Conservation (phyloP, 2,329 filamentous ascomycete genomes). For the Akanthomyces muscarius region DNA sequence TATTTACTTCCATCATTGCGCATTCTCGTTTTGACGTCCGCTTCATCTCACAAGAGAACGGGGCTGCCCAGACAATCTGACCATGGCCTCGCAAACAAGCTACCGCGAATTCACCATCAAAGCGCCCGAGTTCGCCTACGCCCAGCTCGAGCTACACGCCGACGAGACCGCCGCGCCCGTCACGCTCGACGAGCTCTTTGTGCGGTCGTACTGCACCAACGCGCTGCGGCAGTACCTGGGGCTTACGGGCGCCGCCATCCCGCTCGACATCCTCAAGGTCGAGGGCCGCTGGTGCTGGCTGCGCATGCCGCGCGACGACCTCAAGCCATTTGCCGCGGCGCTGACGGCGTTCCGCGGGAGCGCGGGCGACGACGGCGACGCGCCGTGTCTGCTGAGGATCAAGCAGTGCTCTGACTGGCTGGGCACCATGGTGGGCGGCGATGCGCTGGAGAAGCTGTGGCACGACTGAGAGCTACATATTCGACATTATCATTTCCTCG, state of each 20-base stretch:
- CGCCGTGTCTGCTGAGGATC: slow-evolving; percentile 51
- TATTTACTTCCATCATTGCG: not conserved
- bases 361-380: slow-evolving; percentile 31
- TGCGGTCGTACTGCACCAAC: slow-evolving; percentile 57
- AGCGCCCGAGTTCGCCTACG: slow-evolving; percentile 52
- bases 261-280: slow-evolving; percentile 66
- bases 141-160: slow-evolving; percentile 45
- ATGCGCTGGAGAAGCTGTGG: slow-evolving; percentile 43
- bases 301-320: slow-evolving; percentile 58
- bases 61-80: not conserved
- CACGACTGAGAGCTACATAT: slow-evolving; percentile 19
- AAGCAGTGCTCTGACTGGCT: slow-evolving; percentile 61
- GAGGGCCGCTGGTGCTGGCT: slow-evolving; percentile 57
- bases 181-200: slow-evolving; percentile 57
- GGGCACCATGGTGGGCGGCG: slow-evolving; percentile 52
- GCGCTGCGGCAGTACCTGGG: slow-evolving; percentile 69
- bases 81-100: slow-evolving; percentile 1
- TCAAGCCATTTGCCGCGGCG: slow-evolving; percentile 58
- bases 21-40: not conserved
- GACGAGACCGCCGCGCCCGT: slow-evolving; percentile 27
- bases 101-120: slow-evolving; percentile 42
- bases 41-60: not conserved
- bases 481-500: too few species aligned
- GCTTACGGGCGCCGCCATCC: slow-evolving; percentile 60
- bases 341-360: slow-evolving; percentile 61